Base-by-base conservation (phyloP, 2,329 filamentous ascomycete species). In the Alternaria ventricosa region DNA sequence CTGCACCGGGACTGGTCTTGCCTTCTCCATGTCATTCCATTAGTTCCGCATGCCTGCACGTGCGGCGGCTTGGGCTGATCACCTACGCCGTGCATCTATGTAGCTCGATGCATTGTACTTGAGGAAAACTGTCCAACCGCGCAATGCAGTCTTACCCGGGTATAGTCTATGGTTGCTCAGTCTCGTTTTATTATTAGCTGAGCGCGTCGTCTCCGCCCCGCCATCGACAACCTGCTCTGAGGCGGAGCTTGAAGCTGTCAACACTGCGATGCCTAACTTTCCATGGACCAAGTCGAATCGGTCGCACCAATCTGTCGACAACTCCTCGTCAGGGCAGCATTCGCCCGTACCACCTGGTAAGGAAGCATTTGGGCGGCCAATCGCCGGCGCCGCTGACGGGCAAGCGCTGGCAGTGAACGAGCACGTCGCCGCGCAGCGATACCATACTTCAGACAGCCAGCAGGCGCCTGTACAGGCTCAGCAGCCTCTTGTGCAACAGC, bases 221-320 rank as follows among this genome's bases (percentile, higher is more conserved):
- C 64, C 65, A 64, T 70, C 70, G 62, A 62, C 64, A 59, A 55
- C 60, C 60, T 69, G 65, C 66, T 63, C 60, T 66, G 51, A 53
- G 60, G 67, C 64, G 71, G 66, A 71, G 71, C 63, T 63, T 55
- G 62, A 60, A 65, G 68, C 65, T 68, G 65, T 63, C 61, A 63
- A 67, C 66, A 59, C 72, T 78, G 77, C 73, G 61, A 81, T 80
- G 79, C 76, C 77, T 71, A 75, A 76, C 59, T 74, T 77, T 57
- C 74, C 76, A 47, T 79, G 74, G 78, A 71, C 70, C 64, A 80
- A 79, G 77, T 75, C 75, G 72, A 80, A 79, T 49, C 72, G 73
- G 62, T 79, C 79, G 71, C 77, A 80, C 66, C 72, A 74, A 47
- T 79, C 78, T 51, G 74, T 79, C 60, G 78, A 78, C 67, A 74